Evolutionary conservation across 2,329 filamentous ascomycete species (phyloP).

Genomic region (Microcyclospora tardicrescens): DNA sequence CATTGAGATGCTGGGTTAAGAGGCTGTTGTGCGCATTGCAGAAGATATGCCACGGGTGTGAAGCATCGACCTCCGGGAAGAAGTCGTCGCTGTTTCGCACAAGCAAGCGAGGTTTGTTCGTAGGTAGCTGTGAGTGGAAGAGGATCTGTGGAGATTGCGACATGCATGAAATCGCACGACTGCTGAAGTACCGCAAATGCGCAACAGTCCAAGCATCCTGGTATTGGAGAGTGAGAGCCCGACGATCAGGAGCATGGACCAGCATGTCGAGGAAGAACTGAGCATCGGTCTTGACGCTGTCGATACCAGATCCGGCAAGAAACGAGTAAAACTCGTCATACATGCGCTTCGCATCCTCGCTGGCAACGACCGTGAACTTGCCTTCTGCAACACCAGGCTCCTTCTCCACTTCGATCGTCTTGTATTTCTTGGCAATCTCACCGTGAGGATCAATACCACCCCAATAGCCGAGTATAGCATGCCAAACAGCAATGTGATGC

Average conservation of each 20-base stretch:
- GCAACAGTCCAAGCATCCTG: conserved; percentile 77
- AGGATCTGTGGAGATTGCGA: conserved; percentile 75
- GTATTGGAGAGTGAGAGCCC: conserved; percentile 59
- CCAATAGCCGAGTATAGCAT: conserved; percentile 82
- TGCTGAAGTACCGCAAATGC: conserved; percentile 63
- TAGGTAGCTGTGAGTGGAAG: conserved; percentile 70
- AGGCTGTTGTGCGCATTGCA: conserved; percentile 82
- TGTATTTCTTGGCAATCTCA: conserved; percentile 63
- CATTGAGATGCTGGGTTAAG: conserved; percentile 71
- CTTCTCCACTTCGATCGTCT: conserved; percentile 49
- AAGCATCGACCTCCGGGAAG: conserved; percentile 67
- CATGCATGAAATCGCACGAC: conserved; percentile 84
- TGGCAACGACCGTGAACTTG: conserved; percentile 59
- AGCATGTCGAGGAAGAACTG: conserved; percentile 81
- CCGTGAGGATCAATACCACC: conserved; percentile 69
- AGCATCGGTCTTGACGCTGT: conserved; percentile 84
- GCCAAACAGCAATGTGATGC: conserved; percentile 84
- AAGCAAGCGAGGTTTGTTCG: conserved; percentile 58
- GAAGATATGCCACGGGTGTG: conserved; percentile 92
- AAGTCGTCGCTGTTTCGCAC: conserved; percentile 86
- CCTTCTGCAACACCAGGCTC: conserved; percentile 46
- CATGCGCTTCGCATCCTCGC: conserved; percentile 60
- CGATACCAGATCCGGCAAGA: conserved; percentile 58
- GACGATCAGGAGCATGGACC: conserved; percentile 53
- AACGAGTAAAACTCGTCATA: conserved; percentile 90